Base-by-base conservation (phyloP, 164 flowering plant species). In the Vitis amurensis region DNA sequence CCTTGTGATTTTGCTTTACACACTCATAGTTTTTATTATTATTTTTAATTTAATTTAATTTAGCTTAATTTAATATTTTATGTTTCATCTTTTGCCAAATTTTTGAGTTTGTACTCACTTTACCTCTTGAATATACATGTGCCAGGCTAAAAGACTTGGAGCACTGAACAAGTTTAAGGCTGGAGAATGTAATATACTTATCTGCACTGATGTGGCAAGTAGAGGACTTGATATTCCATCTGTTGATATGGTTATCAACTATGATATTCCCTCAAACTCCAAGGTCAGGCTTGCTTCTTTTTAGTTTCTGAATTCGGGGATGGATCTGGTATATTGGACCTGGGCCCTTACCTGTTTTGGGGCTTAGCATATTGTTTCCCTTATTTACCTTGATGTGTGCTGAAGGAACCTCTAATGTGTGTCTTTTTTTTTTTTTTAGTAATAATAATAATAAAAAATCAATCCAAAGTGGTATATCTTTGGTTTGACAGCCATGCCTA, bases 171-270 rank as follows among this genome's bases (percentile, higher is more conserved):
- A 86, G 80, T 94, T 94, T 79, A 94, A 91, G 79, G 87, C 94
- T 27, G 97, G 99, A 66, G 96, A 92, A 56, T 94, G 91, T 70
- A 92, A 87, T 68, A 81, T 91, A 70, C 95, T 94, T 55, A 75
- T 94, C 12, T 89, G 94, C 83, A 94, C 99, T 50, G 97, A 94
- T 80, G 97, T 94, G 72, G 98, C 97, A 19, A 89, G 99, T 73
- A 88, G 97, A 77, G 99, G 97, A 47, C 95, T 94, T 58, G 99
- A 94, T 87, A 92, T 94, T 80, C 95, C 97, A 4, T 79, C 93
- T 13, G 99, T 94, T 15, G 99, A 94, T 79, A 79, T 88, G 89
- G 99, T 94, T 63, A 90, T 92, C 59, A 94, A 94, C 80, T 94
- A 92, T 69, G 95, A 94, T 71, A 88, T 94, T 66, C 99, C 98